A percentile compares a stretch with the other conserved stretches of the same genome.
phyloP scores from a whole-genome alignment of 495 filamentous ascomycete genomes.

The Penicillium subrubescens region DNA sequence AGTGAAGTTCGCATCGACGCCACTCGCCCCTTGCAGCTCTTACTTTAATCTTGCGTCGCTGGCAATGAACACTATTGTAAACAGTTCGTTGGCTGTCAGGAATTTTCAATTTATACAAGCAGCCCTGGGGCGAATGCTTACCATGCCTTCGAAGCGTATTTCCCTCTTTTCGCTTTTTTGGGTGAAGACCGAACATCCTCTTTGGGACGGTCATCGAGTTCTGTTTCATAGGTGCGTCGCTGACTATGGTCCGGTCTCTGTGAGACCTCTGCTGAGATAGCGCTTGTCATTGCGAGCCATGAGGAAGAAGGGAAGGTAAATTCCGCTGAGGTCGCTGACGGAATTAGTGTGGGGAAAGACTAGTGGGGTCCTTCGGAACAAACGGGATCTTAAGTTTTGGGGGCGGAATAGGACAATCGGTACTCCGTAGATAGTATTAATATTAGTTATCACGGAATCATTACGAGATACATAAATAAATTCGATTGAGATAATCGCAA shows the following conservation, averaged over 20 bases:
- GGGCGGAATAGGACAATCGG: not conserved
- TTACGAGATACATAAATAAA: not conserved
- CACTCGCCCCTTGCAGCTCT: not conserved
- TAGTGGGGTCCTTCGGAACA: conserved; percentile 11
- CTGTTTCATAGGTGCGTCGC: not conserved
- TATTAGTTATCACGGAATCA: not conserved
- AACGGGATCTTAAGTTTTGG: conserved; percentile 16
- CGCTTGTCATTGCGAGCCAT: not conserved
- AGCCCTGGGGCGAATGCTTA: conserved; percentile 3
- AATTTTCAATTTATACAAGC: not conserved
- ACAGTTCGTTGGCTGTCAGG: no score
- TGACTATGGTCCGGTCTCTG: not conserved
- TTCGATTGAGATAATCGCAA: not conserved
- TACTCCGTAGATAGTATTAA: not conserved
- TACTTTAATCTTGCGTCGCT: conserved; percentile 31
- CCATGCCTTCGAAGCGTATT: conserved; percentile 33
- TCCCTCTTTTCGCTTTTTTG: conserved; percentile 25
- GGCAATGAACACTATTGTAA: conserved; percentile 21
- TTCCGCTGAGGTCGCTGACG: not conserved
- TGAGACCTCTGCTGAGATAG: not conserved
- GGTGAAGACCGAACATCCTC: not conserved
- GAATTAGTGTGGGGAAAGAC: conserved; percentile 18
- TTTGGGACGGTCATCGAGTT: not conserved
- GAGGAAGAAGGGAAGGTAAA: not conserved
- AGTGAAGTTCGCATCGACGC: not conserved